A percentile compares a stretch with the other conserved stretches of the same genome.
phyloP scores from a whole-genome alignment of 306 rosid genomes.

The Gleditsia sinensis region DNA sequence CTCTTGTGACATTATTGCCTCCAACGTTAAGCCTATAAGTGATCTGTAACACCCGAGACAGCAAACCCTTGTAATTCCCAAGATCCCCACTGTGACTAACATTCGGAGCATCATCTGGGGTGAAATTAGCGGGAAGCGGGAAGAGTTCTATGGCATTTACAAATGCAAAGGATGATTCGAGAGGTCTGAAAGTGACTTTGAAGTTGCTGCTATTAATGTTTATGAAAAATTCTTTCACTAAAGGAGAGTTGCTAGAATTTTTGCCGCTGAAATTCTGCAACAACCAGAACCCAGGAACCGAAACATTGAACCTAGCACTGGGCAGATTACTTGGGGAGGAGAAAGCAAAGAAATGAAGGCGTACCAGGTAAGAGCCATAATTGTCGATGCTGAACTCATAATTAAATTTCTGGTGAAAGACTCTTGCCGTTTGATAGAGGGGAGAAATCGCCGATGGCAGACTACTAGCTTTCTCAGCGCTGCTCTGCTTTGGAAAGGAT shows the following conservation, averaged over 20 bases:
- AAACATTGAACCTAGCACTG: conserved; percentile 43
- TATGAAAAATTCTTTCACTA: conserved; percentile 42
- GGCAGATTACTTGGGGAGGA: conserved; percentile 34
- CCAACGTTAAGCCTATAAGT: conserved; percentile 36
- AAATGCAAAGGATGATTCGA: conserved; percentile 47
- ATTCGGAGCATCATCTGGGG: background rate
- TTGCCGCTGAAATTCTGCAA: conserved; percentile 36
- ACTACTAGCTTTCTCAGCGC: background rate
- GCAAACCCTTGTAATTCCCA: background rate
- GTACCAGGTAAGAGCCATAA: conserved; percentile 35
- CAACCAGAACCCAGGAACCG: conserved; percentile 36
- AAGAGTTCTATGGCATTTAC: conserved; percentile 61
- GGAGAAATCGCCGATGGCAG: background rate
- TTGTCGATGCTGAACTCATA: conserved; percentile 32
- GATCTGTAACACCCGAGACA: conserved; percentile 5
- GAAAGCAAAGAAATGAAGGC: conserved; percentile 54
- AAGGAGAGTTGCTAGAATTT: background rate
- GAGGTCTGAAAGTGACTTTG: conserved; percentile 35
- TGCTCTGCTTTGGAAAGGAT: background rate
- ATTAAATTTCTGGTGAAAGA: conserved; percentile 25
- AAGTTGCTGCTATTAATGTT: background rate
- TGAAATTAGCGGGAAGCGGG: conserved; percentile 31
- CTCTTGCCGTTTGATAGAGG: conserved; percentile 36
- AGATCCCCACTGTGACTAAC: conserved; percentile 12
- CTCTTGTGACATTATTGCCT: background rate